phyloP scores from a whole-genome alignment of 2,329 filamentous ascomycete species.

The Passalora sequoiae region DNA sequence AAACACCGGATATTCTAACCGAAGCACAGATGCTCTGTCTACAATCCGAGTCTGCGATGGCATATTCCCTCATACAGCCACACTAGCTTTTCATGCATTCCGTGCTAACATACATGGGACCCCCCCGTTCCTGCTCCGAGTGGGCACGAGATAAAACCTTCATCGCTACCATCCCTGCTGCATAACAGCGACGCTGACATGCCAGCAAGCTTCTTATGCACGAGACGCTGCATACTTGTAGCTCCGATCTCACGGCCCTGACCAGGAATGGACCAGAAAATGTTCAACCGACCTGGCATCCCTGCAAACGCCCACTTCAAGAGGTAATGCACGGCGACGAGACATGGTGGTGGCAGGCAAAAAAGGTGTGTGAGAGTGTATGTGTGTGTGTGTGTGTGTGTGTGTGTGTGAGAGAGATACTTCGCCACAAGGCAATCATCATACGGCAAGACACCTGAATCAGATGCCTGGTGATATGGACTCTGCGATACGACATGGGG shows the following conservation, averaged over 20 bases:
- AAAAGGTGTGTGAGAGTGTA: too few relatives aligned
- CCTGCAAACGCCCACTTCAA: background rate
- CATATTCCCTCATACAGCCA: too few relatives aligned
- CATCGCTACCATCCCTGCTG: too few relatives aligned
- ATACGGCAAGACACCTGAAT: too few relatives aligned
- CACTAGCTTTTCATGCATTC: background rate
- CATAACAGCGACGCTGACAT: too few relatives aligned
- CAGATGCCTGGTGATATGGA: background rate
- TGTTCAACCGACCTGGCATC: background rate
- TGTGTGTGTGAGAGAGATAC: too few relatives aligned
- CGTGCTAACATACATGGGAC: background rate
- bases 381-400: too few relatives aligned
- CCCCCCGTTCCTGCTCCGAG: background rate
- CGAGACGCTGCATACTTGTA: background rate
- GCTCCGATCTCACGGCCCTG: background rate
- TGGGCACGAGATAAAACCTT: too few relatives aligned
- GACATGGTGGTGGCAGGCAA: too few relatives aligned
- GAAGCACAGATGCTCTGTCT: background rate
- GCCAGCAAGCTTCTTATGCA: background rate
- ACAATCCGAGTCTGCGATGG: too few relatives aligned
- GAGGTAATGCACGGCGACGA: background rate
- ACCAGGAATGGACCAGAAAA: slow-evolving; percentile 3
- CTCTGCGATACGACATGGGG: slow-evolving; percentile 1
- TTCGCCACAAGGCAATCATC: too few relatives aligned
- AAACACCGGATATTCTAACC: background rate